Base-by-base conservation (phyloP, 345 rosid species). In the Bruguiera gymnorhiza region DNA sequence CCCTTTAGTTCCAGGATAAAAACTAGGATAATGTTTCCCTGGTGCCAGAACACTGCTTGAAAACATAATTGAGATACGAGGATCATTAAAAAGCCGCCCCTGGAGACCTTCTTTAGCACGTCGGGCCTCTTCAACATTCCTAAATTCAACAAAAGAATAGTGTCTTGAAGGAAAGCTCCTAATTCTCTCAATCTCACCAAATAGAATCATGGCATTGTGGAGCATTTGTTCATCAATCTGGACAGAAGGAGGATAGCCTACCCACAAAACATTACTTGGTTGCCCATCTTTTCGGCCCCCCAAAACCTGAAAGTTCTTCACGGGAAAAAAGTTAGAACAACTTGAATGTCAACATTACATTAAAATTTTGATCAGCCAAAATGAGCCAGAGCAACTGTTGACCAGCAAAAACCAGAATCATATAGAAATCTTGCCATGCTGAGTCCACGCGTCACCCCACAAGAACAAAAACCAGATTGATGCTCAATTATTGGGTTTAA, bases 131-230 rank as follows among this genome's bases (percentile, higher is more conserved):
- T 89, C 97, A 30, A 85, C 85, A 67, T 97, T 96, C 70, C 99
- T 86, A 77, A 96, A 96, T 81, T 92, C 98, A 74, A 92, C 98
- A 79, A 92, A 90, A 51, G 96, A 84, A 78, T 80, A 92, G 78
- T 96, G 74, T 75, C 88, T 90, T 59, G 90, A 77, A 54, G 94
- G 97, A 67, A 85, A 92, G 67, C 96, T 88, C 68, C 83, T 92
- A 30, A 79, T 89, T 70, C 86, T 85, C 86, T 92, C 98, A 72
- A 96, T 96, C 89, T 96, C 99, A 29, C 99, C 99, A 81, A 86
- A 96, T 50, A 96, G 84, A 75, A 96, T 96, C 97, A 96, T 87
- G 32, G 96, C 93, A 86, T 96, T 96, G 76, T 96, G 99, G 68
- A 96, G 90, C 97, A 86, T 89, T 74, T 88, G 92, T 69, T 96